Evolutionary conservation across 345 rosid genomes (phyloP).

Genomic region (Trapa bicornis): DNA sequence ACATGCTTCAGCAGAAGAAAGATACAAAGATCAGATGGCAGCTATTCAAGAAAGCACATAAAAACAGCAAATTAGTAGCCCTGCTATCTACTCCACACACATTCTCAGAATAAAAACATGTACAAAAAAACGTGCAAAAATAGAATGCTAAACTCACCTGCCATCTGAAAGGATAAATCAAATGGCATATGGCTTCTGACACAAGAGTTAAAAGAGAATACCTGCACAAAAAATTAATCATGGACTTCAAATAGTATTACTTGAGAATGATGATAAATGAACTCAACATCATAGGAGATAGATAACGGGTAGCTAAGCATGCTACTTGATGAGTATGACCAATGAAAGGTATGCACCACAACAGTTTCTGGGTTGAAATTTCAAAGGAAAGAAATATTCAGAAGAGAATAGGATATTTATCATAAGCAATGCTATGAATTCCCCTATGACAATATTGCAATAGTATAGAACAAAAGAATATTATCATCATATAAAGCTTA

Average conservation of each 20-base stretch:
- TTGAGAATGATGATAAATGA: background rate
- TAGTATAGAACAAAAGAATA: background rate
- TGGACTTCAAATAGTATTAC: background rate
- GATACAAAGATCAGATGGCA: conserved; percentile 37
- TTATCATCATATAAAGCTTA: background rate
- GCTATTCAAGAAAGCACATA: conserved; percentile 4
- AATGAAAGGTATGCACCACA: background rate
- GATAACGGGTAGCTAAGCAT: background rate
- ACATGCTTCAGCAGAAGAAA: conserved; percentile 88
- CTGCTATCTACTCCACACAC: background rate
- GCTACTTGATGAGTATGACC: background rate
- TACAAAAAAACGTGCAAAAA: background rate
- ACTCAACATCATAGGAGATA: background rate
- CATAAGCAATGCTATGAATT: background rate
- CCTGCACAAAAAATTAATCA: conserved; percentile 29
- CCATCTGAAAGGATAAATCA: conserved; percentile 97
- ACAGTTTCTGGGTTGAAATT: background rate
- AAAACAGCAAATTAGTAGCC: background rate
- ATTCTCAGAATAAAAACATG: background rate
- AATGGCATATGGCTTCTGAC: conserved; percentile 92
- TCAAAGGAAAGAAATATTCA: background rate
- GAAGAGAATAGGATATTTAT: background rate
- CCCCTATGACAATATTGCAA: background rate
- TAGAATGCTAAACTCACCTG: conserved; percentile 38
- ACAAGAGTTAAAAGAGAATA: conserved; percentile 84